phyloP scores from a whole-genome alignment of 2,329 filamentous ascomycete species.

The Aureobasidium sp. region DNA sequence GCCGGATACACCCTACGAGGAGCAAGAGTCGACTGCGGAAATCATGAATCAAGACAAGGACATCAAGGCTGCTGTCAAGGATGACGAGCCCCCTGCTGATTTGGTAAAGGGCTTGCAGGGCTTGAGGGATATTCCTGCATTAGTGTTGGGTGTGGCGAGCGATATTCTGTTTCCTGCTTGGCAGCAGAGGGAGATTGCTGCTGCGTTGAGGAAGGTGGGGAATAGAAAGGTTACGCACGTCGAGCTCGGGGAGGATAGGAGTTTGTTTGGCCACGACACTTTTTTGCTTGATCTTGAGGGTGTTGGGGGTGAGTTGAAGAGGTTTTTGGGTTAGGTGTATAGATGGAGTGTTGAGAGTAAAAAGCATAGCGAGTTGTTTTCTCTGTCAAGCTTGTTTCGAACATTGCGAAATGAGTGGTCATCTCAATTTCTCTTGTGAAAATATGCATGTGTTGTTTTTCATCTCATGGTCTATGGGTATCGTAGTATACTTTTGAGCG shows the following conservation, averaged over 20 bases:
- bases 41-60: conserved; percentile 26
- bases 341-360: not conserved
- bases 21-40: conserved; percentile 53
- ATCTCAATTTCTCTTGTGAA: not conserved
- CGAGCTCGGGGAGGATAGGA: conserved; percentile 88
- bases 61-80: conserved; percentile 15
- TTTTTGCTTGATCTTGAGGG: conserved; percentile 89
- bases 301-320: conserved; percentile 73
- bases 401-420: not conserved
- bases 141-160: conserved; percentile 89
- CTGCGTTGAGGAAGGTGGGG: conserved; percentile 66
- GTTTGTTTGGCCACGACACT: conserved; percentile 91
- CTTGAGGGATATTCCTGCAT: conserved; percentile 65
- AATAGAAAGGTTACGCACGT: conserved; percentile 78
- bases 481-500: conserved; percentile 3
- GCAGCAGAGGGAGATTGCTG: conserved; percentile 92
- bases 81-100: conserved; percentile 59
- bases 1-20: conserved; percentile 75
- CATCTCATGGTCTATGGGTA: not conserved
- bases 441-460: not conserved
- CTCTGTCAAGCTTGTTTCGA: not conserved
- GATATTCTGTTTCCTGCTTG: conserved; percentile 96
- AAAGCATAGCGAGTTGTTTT: conserved; percentile 5
- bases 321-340: conserved; percentile 57
- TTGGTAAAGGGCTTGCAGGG: conserved; percentile 65